Percentiles rank a stretch among this genome's conserved stretches.
phyloP scores from a whole-genome alignment of 2,329 filamentous ascomycete species.

The Didymella sp. region DNA sequence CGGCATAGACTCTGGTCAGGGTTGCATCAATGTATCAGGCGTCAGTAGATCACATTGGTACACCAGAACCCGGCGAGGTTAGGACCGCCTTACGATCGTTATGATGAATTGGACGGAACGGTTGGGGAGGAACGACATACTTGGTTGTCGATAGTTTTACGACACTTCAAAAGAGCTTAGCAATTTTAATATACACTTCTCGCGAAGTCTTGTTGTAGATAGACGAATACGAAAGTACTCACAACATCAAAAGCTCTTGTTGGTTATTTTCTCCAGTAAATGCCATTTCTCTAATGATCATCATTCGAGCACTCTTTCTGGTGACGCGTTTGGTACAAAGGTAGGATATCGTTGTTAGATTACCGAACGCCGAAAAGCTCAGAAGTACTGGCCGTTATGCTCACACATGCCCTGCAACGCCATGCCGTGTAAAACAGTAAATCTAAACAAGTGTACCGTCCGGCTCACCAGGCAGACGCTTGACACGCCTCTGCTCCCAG shows the following conservation, averaged over 20 bases:
- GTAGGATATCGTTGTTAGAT: neutral
- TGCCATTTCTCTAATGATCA: too few relatives aligned
- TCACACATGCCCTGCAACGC: slow-evolving; percentile 8
- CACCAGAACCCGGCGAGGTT: neutral
- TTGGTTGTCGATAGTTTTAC: slow-evolving; percentile 12
- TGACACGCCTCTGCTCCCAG: slow-evolving; percentile 96
- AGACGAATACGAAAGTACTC: slow-evolving; percentile 15
- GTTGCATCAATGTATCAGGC: slow-evolving; percentile 31
- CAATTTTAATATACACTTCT: slow-evolving; percentile 22
- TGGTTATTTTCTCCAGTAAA: too few relatives aligned
- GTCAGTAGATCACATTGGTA: slow-evolving; percentile 12
- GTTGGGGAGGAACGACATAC: slow-evolving; percentile 7
- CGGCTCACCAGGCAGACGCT: slow-evolving; percentile 86
- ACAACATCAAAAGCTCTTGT: neutral
- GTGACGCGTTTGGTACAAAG: neutral
- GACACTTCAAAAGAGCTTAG: slow-evolving; percentile 18
- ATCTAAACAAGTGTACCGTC: slow-evolving; percentile 72
- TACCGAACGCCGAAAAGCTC: slow-evolving; percentile 2
- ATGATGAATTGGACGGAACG: slow-evolving; percentile 12
- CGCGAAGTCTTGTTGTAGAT: slow-evolving; percentile 14
- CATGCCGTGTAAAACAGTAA: neutral
- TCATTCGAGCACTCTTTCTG: neutral
- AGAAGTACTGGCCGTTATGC: slow-evolving; percentile 4
- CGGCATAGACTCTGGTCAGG: slow-evolving; percentile 37
- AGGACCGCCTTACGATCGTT: slow-evolving; percentile 17